These are phyloP conservation scores for Globisporangium polare DNA, from an alignment of 352 stramenopile species.

Conservation along the genomic window DNA sequence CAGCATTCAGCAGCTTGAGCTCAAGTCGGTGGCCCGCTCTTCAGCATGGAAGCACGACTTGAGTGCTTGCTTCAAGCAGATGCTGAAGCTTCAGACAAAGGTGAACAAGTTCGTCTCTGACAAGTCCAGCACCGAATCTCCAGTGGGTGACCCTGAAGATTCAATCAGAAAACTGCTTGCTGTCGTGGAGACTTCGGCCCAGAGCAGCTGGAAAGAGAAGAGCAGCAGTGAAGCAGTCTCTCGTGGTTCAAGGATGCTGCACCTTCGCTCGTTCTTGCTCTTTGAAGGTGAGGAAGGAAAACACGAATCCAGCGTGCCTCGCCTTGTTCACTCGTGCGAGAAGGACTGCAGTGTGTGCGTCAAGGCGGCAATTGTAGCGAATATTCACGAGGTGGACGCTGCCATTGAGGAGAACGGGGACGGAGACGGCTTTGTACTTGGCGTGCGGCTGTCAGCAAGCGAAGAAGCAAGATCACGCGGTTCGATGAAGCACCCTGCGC, in stretches of 20 bases:
- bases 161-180: background rate
- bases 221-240: background rate
- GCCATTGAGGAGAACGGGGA: background rate
- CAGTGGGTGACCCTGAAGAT: background rate
- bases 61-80: too few relatives aligned
- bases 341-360: background rate
- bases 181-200: background rate
- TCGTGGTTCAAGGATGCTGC: background rate
- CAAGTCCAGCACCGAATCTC: background rate
- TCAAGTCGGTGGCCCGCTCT: background rate
- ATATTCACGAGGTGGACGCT: background rate
- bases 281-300: background rate
- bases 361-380: too few relatives aligned
- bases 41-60: background rate
- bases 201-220: too few relatives aligned
- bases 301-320: background rate
- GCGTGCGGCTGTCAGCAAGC: background rate
- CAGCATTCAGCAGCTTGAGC: background rate
- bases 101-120: background rate
- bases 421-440: background rate
- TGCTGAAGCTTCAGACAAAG: background rate
- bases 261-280: constrained; percentile 2
- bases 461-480: background rate
- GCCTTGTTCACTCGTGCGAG: constrained; percentile 1
- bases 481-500: background rate